phyloP scores from a whole-genome alignment of 2,329 filamentous ascomycete genomes.

The Aulographum hederae region DNA sequence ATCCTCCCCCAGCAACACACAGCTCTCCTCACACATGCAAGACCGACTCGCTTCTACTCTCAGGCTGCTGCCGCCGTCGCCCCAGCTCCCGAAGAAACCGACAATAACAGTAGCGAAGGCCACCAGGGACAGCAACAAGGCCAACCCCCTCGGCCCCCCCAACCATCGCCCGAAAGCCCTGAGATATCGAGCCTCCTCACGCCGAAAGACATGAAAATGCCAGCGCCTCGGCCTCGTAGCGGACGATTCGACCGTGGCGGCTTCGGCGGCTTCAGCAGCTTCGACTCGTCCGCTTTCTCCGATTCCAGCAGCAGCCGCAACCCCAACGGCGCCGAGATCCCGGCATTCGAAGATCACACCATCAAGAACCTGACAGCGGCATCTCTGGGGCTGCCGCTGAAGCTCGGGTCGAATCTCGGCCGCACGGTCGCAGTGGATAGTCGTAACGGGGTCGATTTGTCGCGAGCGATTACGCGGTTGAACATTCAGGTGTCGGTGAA shows the following conservation, averaged over 20 bases:
- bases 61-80: background rate
- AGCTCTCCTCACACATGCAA: background rate
- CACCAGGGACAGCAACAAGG: background rate
- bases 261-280: background rate
- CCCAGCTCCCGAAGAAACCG: background rate
- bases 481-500: constrained; percentile 32
- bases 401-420: constrained; percentile 10
- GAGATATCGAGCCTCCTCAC: background rate
- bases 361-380: too few species aligned
- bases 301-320: background rate
- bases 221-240: too few species aligned
- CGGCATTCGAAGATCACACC: too few species aligned
- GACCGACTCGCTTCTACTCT: background rate
- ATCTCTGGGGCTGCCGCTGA: too few species aligned
- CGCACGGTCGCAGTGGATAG: constrained; percentile 19
- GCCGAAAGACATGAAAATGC: too few species aligned
- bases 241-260: background rate
- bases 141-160: background rate
- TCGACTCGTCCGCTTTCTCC: background rate
- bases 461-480: constrained; percentile 3
- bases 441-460: constrained; percentile 4
- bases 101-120: background rate
- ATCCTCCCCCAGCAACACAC: background rate
- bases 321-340: background rate
- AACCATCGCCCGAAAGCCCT: background rate